phyloP scores from a whole-genome alignment of 257 asterid genomes.

The Capsicum chinense region DNA sequence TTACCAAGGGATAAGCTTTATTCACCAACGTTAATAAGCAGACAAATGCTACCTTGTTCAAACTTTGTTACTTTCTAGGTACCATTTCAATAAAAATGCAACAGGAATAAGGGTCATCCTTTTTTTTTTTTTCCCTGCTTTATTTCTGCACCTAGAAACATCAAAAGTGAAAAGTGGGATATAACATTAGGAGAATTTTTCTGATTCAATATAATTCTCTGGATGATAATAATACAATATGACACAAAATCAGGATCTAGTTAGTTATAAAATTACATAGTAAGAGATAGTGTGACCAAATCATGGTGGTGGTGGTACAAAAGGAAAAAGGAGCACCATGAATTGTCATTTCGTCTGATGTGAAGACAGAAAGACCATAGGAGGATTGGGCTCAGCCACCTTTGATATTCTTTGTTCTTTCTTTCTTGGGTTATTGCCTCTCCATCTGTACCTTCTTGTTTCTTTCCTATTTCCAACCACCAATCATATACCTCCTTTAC shows the following conservation, averaged over 20 bases:
- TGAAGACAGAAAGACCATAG: conserved; percentile 34
- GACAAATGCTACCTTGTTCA: conserved; percentile 20
- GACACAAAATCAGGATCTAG: not conserved
- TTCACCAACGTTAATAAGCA: conserved; percentile 7
- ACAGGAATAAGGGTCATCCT: not conserved
- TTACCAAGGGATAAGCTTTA: not conserved
- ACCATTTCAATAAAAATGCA: conserved; percentile 3
- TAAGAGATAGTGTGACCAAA: conserved; percentile 39
- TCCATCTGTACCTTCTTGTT: conserved; percentile 43
- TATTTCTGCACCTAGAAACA: not conserved
- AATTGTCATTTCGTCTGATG: conserved; percentile 34
- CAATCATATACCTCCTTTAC: conserved; percentile 34
- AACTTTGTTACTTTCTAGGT: not conserved
- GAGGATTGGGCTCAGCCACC: conserved; percentile 27
- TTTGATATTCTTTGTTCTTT: conserved; percentile 41
- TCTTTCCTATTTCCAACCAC: conserved; percentile 49
- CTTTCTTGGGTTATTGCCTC: conserved; percentile 36
- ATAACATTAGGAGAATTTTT: not conserved
- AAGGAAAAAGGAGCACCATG: conserved; percentile 23
- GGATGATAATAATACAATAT: not conserved
- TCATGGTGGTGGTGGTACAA: conserved; percentile 26
- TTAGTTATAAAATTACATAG: not conserved
- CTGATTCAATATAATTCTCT: not conserved
- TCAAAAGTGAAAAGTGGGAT: conserved; percentile 13
- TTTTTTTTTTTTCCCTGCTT: not conserved